Percentiles rank a stretch among this genome's conserved stretches.
Conservation (phyloP, 192 early-diverging fungal species). For the Rhizophagus prolifer region DNA sequence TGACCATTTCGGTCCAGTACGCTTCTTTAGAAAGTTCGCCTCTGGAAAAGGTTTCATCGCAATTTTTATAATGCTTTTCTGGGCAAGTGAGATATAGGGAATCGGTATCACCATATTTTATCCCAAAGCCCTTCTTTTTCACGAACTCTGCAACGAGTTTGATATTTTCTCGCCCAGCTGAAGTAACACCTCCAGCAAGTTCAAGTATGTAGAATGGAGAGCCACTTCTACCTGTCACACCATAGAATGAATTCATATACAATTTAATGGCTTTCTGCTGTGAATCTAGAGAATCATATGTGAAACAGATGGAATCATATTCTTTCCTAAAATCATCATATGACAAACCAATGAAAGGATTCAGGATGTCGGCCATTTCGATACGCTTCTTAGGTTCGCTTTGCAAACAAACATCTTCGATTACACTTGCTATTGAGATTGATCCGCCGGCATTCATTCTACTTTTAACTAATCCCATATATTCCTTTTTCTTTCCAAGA, state of each 20-base stretch:
- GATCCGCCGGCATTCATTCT: neutral
- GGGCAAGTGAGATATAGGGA: conserved; percentile 10
- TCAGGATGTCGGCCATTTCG: neutral
- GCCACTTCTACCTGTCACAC: neutral
- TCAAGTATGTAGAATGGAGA: neutral
- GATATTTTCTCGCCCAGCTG: conserved; percentile 8
- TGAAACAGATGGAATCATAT: neutral
- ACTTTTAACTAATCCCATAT: conserved; percentile 16
- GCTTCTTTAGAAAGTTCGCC: neutral
- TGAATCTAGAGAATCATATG: neutral
- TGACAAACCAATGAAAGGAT: neutral
- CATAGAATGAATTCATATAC: conserved; percentile 19
- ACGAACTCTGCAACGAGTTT: conserved; percentile 7
- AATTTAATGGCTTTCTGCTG: conserved; percentile 3
- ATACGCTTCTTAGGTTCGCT: neutral
- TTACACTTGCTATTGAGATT: neutral
- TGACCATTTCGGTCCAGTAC: neutral
- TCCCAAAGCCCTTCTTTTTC: neutral
- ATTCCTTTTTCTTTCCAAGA: conserved; percentile 15
- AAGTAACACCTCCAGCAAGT: neutral
- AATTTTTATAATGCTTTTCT: conserved; percentile 3
- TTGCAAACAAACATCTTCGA: neutral
- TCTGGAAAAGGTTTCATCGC: neutral
- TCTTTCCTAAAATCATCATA: neutral
- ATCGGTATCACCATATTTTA: conserved; percentile 6